Evolutionary conservation across 306 rosid genomes (phyloP).

Genomic region (Carpinus fangiana): DNA sequence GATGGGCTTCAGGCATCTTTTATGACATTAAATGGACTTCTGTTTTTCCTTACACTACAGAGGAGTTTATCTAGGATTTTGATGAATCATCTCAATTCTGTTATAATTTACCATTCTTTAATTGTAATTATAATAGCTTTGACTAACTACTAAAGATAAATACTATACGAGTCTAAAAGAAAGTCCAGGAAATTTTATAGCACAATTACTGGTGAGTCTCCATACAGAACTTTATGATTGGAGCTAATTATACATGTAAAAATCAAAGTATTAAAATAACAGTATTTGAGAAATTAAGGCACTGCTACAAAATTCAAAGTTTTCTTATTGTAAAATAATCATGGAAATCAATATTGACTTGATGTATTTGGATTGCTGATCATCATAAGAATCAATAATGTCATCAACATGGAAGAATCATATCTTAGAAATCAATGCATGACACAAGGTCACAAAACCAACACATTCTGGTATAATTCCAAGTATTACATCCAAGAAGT

Average conservation of each 20-base stretch:
- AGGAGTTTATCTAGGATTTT: not conserved
- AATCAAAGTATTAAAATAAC: too few species aligned
- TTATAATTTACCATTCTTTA: not conserved
- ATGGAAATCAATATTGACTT: slow-evolving; percentile 5
- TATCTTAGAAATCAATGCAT: slow-evolving; percentile 7
- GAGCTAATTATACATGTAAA: not conserved
- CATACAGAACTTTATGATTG: not conserved
- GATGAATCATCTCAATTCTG: not conserved
- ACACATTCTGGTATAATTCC: slow-evolving; percentile 19
- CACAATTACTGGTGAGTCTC: slow-evolving; percentile 17
- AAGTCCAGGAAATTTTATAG: not conserved
- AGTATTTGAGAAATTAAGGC: not conserved
- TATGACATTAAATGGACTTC: not conserved
- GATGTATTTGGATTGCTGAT: slow-evolving; percentile 11
- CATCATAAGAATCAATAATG: slow-evolving; percentile 2
- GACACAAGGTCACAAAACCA: slow-evolving; percentile 12
- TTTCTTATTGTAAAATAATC: not conserved
- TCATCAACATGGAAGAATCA: slow-evolving; percentile 1
- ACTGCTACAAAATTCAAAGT: not conserved
- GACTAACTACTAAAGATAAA: not conserved
- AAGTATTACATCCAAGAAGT: slow-evolving; percentile 21
- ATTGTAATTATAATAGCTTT: not conserved
- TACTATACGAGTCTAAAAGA: not conserved
- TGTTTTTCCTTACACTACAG: not conserved
- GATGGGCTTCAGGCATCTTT: not conserved